These are phyloP conservation scores for Suillus subaureus DNA, from an alignment of 768 basidiomycete species.

Conservation along the genomic window DNA sequence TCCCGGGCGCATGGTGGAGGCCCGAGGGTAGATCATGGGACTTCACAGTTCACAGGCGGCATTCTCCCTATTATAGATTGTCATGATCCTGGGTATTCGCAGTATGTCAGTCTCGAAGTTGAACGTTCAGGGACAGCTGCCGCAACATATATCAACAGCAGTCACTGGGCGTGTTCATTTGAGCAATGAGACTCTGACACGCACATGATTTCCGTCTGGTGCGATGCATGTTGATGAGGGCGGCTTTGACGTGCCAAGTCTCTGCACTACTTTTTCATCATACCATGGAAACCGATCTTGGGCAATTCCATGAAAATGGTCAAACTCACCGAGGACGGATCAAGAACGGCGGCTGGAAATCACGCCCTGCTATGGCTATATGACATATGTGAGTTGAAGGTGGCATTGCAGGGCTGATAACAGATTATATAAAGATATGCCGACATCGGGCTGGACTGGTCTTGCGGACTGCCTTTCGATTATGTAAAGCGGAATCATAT, in stretches of 20 bases:
- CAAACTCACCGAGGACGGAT: not conserved
- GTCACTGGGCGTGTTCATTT: not conserved
- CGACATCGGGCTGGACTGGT: not conserved
- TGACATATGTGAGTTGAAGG: too few species aligned
- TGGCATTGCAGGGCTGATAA: not conserved
- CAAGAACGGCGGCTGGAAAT: not conserved
- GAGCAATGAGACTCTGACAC: not conserved
- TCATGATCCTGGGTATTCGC: not conserved
- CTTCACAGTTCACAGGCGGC: not conserved
- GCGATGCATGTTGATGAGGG: not conserved
- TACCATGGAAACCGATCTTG: not conserved
- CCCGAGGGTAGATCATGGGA: not conserved
- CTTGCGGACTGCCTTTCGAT: not conserved
- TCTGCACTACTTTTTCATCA: not conserved
- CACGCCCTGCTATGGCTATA: too few species aligned
- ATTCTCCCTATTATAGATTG: not conserved
- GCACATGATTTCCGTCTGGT: not conserved
- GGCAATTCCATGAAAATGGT: not conserved
- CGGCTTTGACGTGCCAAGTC: not conserved
- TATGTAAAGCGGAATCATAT: not conserved
- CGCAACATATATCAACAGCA: not conserved
- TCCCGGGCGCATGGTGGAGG: not conserved
- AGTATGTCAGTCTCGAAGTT: not conserved
- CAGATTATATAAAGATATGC: not conserved
- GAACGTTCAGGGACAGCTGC: not conserved